Evolutionary conservation across 371 early-diverging fungal species (phyloP).

Genomic region (Mucor lusitanicus): DNA sequence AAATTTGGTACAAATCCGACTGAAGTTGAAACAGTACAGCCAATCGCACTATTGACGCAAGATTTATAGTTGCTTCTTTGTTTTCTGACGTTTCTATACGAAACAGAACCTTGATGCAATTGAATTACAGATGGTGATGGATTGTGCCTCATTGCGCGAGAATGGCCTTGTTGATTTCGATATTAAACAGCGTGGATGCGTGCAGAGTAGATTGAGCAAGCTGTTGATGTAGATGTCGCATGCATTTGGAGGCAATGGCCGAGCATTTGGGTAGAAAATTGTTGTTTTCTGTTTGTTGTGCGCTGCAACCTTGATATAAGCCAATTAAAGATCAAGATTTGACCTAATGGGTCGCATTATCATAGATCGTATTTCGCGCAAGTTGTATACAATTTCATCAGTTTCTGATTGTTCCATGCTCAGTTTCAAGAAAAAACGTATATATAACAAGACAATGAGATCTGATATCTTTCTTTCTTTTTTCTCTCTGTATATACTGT

Average conservation of each 20-base stretch:
- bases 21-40: background rate
- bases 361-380: background rate
- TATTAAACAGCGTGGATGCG: background rate
- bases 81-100: conserved; percentile 15
- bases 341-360: background rate
- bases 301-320: background rate
- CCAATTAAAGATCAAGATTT: background rate
- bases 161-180: no score
- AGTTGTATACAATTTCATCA: background rate
- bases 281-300: background rate
- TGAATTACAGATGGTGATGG: background rate
- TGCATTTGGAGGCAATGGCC: no score
- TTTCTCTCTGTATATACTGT: no score
- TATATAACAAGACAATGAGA: background rate
- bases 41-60: conserved; percentile 19
- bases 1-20: conserved; percentile 12
- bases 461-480: background rate
- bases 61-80: background rate
- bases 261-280: background rate
- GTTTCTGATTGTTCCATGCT: background rate
- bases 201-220: no score
- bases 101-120: background rate
- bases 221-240: background rate
- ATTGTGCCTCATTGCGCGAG: background rate
- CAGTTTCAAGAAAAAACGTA: background rate